A percentile compares a stretch with the other conserved stretches of the same genome.
phyloP scores from a whole-genome alignment of 2,329 filamentous ascomycete genomes.

The Metarhizium humberi region DNA sequence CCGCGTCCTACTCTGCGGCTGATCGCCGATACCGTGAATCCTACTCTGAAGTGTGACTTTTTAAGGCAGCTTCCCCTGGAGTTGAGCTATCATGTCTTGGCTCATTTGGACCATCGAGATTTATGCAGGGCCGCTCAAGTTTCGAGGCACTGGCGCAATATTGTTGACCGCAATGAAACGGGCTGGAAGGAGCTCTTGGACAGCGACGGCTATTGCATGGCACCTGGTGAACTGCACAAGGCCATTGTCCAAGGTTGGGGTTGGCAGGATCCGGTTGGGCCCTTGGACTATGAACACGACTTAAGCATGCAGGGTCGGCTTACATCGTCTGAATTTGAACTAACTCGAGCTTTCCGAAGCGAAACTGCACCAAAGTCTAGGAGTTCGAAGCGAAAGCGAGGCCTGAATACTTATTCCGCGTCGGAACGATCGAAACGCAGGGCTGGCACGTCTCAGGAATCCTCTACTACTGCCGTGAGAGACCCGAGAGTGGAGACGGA shows the following conservation, averaged over 20 bases:
- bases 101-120: slow-evolving; percentile 76
- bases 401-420: slow-evolving; percentile 31
- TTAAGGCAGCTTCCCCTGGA: slow-evolving; percentile 75
- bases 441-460: slow-evolving; percentile 35
- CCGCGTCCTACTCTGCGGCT: slow-evolving; percentile 81
- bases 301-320: slow-evolving; percentile 51
- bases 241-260: slow-evolving; percentile 92
- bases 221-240: slow-evolving; percentile 72
- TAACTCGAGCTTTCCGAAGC: slow-evolving; percentile 31
- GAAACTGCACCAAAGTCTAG: slow-evolving; percentile 34
- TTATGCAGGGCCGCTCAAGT: slow-evolving; percentile 88
- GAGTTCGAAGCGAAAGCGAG: slow-evolving; percentile 48
- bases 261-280: slow-evolving; percentile 80
- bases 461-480: slow-evolving; percentile 24
- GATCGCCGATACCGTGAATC: slow-evolving; percentile 84
- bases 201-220: slow-evolving; percentile 68
- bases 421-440: slow-evolving; percentile 46
- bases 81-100: slow-evolving; percentile 77
- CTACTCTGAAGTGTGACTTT: slow-evolving; percentile 90
- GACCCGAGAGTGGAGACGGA: slow-evolving; percentile 31
- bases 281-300: slow-evolving; percentile 71
- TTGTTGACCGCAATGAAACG: slow-evolving; percentile 87
- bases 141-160: slow-evolving; percentile 85
- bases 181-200: slow-evolving; percentile 94
- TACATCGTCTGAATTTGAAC: slow-evolving; percentile 43